Evolutionary conservation across 2,329 filamentous ascomycete species (phyloP).

Genomic region (Bipolaris oryzae): DNA sequence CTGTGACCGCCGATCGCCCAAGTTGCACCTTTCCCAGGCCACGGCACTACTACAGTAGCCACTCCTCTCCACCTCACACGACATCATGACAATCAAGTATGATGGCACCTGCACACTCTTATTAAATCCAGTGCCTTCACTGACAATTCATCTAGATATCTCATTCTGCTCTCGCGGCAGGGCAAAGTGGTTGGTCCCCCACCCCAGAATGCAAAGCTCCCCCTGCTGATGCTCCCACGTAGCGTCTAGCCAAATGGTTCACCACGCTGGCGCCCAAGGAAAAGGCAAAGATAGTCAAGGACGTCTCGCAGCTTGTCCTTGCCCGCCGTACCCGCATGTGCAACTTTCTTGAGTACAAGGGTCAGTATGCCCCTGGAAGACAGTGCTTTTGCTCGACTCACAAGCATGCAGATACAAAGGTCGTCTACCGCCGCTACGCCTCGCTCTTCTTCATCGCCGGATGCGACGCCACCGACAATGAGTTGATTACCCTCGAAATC

Average conservation of each 20-base stretch:
- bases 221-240: constrained; percentile 41
- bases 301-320: constrained; percentile 96
- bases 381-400: constrained; percentile 30
- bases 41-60: not conserved
- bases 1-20: constrained; percentile 24
- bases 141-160: constrained; percentile 68
- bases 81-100: constrained; percentile 63
- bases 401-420: constrained; percentile 79
- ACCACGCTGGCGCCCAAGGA: constrained; percentile 96
- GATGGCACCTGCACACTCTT: constrained; percentile 14
- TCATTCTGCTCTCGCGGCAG: constrained; percentile 96
- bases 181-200: constrained; percentile 88
- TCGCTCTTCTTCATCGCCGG: constrained; percentile 99
- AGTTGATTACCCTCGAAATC: constrained; percentile 96
- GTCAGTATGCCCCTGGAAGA: constrained; percentile 54
- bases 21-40: constrained; percentile 14
- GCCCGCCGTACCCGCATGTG: constrained; percentile 98
- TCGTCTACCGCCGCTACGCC: constrained; percentile 97
- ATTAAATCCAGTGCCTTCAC: too few species aligned
- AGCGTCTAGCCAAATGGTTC: constrained; percentile 99
- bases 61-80: constrained; percentile 16
- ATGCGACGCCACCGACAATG: constrained; percentile 96
- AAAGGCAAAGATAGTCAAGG: constrained; percentile 99
- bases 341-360: constrained; percentile 99
- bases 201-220: constrained; percentile 27